Evolutionary conservation across 495 filamentous ascomycete species (phyloP).

Genomic region (Xylaria nigripes): DNA sequence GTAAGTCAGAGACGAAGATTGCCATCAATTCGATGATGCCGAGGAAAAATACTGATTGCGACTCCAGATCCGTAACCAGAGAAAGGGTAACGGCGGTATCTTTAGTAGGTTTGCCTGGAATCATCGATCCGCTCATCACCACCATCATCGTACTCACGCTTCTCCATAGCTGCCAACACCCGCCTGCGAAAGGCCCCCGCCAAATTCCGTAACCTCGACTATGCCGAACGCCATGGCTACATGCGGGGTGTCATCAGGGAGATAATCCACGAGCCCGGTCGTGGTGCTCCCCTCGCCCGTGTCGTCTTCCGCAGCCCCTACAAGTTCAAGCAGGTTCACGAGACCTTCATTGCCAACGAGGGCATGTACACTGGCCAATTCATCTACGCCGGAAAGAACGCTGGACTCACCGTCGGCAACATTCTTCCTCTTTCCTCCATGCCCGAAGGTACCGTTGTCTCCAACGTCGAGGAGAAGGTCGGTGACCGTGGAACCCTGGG

Average conservation of each 20-base stretch:
- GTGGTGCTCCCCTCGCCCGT: slow-evolving; percentile 94
- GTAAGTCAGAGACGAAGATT: slow-evolving; percentile 29
- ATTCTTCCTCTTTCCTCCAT: slow-evolving; percentile 86
- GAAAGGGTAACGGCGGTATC: slow-evolving; percentile 96
- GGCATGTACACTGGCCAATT: slow-evolving; percentile 99
- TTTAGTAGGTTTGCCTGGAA: slow-evolving; percentile 63
- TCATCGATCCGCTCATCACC: not conserved
- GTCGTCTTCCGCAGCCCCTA: slow-evolving; percentile 92
- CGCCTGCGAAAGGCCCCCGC: slow-evolving; percentile 80
- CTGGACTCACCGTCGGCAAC: slow-evolving; percentile 90
- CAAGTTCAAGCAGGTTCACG: slow-evolving; percentile 80
- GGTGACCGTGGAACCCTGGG: slow-evolving; percentile 94
- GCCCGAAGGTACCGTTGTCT: slow-evolving; percentile 96
- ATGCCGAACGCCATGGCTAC: slow-evolving; percentile 92
- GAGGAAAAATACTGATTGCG: slow-evolving; percentile 17
- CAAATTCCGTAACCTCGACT: slow-evolving; percentile 93
- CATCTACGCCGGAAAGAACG: slow-evolving; percentile 99
- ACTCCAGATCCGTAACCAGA: slow-evolving; percentile 79
- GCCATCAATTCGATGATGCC: not conserved
- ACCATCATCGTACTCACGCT: slow-evolving; percentile 11
- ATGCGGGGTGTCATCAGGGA: slow-evolving; percentile 95
- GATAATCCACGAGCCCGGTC: slow-evolving; percentile 97
- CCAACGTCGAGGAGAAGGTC: slow-evolving; percentile 98
- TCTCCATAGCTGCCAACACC: slow-evolving; percentile 49
- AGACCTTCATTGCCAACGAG: slow-evolving; percentile 99